Base-by-base conservation (phyloP, 768 basidiomycete genomes). In the Butyriboletus loyo region DNA sequence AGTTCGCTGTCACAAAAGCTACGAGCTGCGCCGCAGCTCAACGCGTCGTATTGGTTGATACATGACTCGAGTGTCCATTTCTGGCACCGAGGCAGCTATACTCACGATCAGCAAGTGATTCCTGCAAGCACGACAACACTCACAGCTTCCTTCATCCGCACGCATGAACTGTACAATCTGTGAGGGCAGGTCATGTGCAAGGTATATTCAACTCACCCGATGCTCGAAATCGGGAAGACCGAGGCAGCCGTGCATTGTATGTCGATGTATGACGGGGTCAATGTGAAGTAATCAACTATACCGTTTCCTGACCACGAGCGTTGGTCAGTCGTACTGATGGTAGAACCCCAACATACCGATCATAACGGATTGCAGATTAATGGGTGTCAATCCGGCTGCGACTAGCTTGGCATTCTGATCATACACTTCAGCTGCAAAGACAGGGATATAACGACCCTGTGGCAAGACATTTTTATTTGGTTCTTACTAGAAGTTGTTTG, bases 41-140 rank as follows among this genome's bases (percentile, higher is more conserved):
- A 79, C 7, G 73, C 65, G 62, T 94, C 90, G 54, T 84, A 86
- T 14, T 71, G 72, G 51, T 87, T 77, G 39, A 91, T 73, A 56
- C 91, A 94, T 32, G 75, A 74, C 31, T 75, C 70, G 17, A 76
- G 68, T 55, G 85, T 74, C 55, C 77, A 77, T 54, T 77, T 77
- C 57, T 83, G 71, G 66, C 91, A 93, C 35, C 84, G 80, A 27
- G 88, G 86, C 14, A 92, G 73, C 85, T 88, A 57, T 24, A n/a
- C 7, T 37, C 17, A 53, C 35, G 9, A 8, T 56, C 19, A 49
- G 31, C 21, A 27, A n/a, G 19, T 17, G 24, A 17, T 36, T 32
- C 24, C 8, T 24, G 5, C 7, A 37, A 11, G 27, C 27, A 39
- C 6, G 5, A 44, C 11, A 10, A 2, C 5, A 55, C 73, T 43